A percentile compares a stretch with the other conserved stretches of the same genome.
Evolutionary conservation across 2,329 filamentous ascomycete species (phyloP).

Genomic region (Ceratocystis alfenasii): DNA sequence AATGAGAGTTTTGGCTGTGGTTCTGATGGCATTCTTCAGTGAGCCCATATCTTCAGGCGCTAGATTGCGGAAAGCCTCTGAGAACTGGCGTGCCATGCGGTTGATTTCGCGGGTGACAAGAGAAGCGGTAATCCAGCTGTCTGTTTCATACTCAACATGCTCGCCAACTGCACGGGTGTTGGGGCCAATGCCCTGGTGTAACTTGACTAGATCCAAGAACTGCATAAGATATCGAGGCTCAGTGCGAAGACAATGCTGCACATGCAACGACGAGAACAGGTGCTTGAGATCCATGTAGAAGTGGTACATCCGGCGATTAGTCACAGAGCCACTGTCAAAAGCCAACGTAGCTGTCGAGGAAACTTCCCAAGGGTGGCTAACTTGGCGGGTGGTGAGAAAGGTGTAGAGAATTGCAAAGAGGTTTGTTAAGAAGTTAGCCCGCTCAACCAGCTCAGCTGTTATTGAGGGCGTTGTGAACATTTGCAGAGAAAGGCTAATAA

Average conservation of each 20-base stretch:
- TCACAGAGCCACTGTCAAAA: slow-evolving; percentile 88
- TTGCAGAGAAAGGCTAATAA: slow-evolving; percentile 92
- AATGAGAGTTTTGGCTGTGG: slow-evolving; percentile 71
- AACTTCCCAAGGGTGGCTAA: slow-evolving; percentile 84
- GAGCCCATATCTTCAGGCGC: slow-evolving; percentile 51
- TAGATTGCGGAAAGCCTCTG: slow-evolving; percentile 68
- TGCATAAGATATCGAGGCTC: slow-evolving; percentile 85
- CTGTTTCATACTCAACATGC: slow-evolving; percentile 95
- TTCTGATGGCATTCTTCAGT: slow-evolving; percentile 59
- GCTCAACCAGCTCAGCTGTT: slow-evolving; percentile 85
- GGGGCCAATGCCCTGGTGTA: slow-evolving; percentile 94
- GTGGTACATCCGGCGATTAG: slow-evolving; percentile 90
- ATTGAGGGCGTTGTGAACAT: slow-evolving; percentile 96
- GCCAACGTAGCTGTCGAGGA: slow-evolving; percentile 75
- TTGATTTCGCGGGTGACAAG: slow-evolving; percentile 93
- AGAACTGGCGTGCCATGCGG: slow-evolving; percentile 74
- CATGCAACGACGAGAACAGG: slow-evolving; percentile 75
- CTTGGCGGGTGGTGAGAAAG: slow-evolving; percentile 89
- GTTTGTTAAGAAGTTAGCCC: slow-evolving; percentile 90
- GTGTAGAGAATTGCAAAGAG: slow-evolving; percentile 95
- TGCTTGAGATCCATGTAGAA: slow-evolving; percentile 94
- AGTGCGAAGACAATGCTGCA: slow-evolving; percentile 69
- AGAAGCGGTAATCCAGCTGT: slow-evolving; percentile 94
- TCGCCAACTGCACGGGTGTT: slow-evolving; percentile 84
- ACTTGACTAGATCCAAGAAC: slow-evolving; percentile 87